Evolutionary conservation across 1,284 basidiomycete genomes (phyloP), one percentile per base, ranked within the genome.

Genomic region (Trichosporon faecale): DNA sequence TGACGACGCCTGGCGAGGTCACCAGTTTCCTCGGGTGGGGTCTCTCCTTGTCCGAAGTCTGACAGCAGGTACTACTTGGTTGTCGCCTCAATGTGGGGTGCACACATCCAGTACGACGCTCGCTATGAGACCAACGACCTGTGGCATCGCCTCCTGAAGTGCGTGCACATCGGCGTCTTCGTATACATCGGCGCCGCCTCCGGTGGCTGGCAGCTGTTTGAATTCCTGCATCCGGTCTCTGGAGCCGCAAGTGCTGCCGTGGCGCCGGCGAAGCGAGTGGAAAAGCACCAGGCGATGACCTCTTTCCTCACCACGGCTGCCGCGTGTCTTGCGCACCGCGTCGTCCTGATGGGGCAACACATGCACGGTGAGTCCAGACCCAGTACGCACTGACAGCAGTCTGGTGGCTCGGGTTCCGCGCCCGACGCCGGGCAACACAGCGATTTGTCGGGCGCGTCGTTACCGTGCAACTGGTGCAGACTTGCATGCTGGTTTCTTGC

Each of bases 131-230:
- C 73, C n/a, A 72, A 77, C 37, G 78, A 79, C 52, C 64, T 57
- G 16, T 73, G 65, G 18, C 76, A 79, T 66, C 70, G 76, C 5
- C 29, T 73, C 23, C 35, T 68, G 31, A 78, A 78, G 66, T 67
- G 66, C 11, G 27, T 74, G 0, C 75, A 78, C 66, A 74, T 78
- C 33, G 67, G 69, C 21, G 35, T 76, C 1, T 76, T 77, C 65
- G 70, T 79, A 5, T 78, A 76, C 61, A 75, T 78, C 55, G 78
- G 77, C 6, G 76, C 77, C 9, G 72, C 73, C 1, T 75, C 74
- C 57, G 77, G 75, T n/a, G 73, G 75, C 29, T 79, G 78, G 77
- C 70, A 74, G 61, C 73, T 76, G 37, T 40, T 12, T 11, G 37
- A 40, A 11, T 40, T 40, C 37, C 37, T 40, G 37, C 37, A 40